These are phyloP conservation scores for Tirmania nivea DNA, from an alignment of 495 filamentous ascomycete species.

Conservation along the genomic window DNA sequence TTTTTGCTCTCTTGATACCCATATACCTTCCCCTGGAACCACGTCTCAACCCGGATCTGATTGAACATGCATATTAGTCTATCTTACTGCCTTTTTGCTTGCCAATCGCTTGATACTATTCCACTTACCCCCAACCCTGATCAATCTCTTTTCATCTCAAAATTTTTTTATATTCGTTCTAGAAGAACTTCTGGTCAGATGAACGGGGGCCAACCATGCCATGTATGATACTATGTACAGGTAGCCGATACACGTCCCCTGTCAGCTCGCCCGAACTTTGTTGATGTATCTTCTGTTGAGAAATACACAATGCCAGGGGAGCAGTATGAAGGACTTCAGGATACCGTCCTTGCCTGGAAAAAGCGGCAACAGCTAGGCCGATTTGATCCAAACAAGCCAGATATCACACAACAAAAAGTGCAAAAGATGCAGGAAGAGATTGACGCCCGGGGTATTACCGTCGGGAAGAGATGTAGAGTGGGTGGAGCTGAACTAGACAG, in stretches of 20 bases:
- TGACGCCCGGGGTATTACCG: conserved; percentile 38
- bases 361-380: conserved; percentile 74
- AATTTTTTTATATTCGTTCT: too few relatives aligned
- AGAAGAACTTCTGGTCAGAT: too few relatives aligned
- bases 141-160: too few relatives aligned
- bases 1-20: not conserved
- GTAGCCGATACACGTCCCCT: conserved; percentile 59
- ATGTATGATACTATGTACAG: conserved; percentile 23
- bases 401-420: conserved; percentile 45
- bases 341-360: conserved; percentile 88
- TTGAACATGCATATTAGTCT: too few relatives aligned
- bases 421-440: conserved; percentile 43
- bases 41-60: too few relatives aligned
- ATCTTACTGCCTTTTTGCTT: not conserved
- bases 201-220: too few relatives aligned
- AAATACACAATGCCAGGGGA: conserved; percentile 68
- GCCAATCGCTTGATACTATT: not conserved
- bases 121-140: too few relatives aligned
- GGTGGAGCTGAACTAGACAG: conserved; percentile 38
- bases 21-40: too few relatives aligned
- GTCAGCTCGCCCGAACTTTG: conserved; percentile 48
- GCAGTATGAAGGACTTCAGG: conserved; percentile 60
- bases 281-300: conserved; percentile 52
- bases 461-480: conserved; percentile 43
- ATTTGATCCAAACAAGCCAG: conserved; percentile 69